Evolutionary conservation across 345 rosid species (phyloP), one percentile per base, ranked within the genome.

Genomic region (Aquilaria sinensis): DNA sequence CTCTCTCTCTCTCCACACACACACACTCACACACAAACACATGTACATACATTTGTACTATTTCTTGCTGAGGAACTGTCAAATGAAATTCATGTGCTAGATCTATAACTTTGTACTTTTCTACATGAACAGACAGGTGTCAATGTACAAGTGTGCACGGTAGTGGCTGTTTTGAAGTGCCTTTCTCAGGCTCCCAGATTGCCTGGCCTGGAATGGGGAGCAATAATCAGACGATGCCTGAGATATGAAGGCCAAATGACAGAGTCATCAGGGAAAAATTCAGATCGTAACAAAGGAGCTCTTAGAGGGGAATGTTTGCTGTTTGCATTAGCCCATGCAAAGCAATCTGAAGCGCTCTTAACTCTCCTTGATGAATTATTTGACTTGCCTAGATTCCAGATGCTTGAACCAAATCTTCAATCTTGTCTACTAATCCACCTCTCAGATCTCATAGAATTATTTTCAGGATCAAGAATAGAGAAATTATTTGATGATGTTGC

Each of bases 121-220:
- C 30, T 16, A 31, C 53, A 69, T 56, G 67, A 77, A 50, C 80
- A 89, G 96, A 75, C 41, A 29, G 81, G 77, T 77, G 57, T 46
- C 54, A 15, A 48, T 57, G 56, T 65, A 29, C 64, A 60, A 55
- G 66, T 74, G 57, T 72, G 69, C 64, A 72, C 86, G 31, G 62
- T 84, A 53, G 73, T 72, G 29, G 63, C 86, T 60, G 79, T 79
- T 68, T 71, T 92, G 68, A 83, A 84, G 80, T 92, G 90, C 77
- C 88, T 92, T 71, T 81, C 88, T 54, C 76, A 13, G 59, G 89
- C 98, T 71, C 96, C 93, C 8, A 83, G 96, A 77, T 75, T 93
- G 62, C 96, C 97, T 47, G 72, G 74, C 65, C 67, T 89, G 70
- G 90, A 89, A 49, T 93, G 96, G 97, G 96, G 93, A 60, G 81